phyloP scores from a whole-genome alignment of 192 early-diverging fungal species.

The Coemansia sp. region DNA sequence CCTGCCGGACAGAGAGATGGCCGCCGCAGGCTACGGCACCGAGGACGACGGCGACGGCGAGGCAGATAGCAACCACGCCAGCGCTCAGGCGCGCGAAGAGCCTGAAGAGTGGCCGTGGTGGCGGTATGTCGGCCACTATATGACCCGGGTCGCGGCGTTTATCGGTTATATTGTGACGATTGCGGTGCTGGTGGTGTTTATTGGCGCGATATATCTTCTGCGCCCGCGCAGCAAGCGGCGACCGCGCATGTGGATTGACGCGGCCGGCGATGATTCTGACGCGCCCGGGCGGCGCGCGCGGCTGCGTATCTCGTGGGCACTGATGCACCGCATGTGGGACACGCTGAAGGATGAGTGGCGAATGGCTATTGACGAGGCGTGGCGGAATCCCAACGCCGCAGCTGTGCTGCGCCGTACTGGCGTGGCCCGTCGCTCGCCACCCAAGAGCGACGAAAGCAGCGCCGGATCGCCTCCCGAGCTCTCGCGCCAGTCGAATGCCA shows the following conservation, averaged over 20 bases:
- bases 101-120: constrained; percentile 43
- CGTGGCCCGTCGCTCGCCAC: constrained; percentile 17
- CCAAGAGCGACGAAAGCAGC: constrained; percentile 3
- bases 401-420: constrained; percentile 46
- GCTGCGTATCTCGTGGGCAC: constrained; percentile 46
- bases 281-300: constrained; percentile 34
- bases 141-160: constrained; percentile 40
- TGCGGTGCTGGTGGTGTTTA: constrained; percentile 29
- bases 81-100: not conserved
- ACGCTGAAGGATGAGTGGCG: constrained; percentile 49
- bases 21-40: not conserved
- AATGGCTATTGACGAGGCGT: constrained; percentile 40
- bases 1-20: constrained; percentile 11
- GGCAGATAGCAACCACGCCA: not conserved
- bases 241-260: constrained; percentile 50
- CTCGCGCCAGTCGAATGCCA: constrained; percentile 9
- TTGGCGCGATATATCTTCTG: constrained; percentile 33
- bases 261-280: constrained; percentile 27
- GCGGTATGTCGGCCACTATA: constrained; percentile 46
- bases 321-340: constrained; percentile 53
- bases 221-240: constrained; percentile 44
- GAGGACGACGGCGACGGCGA: not conserved
- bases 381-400: constrained; percentile 49
- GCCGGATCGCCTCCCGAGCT: constrained; percentile 4
- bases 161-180: constrained; percentile 42